A percentile compares a stretch with the other conserved stretches of the same genome.
phyloP scores from a whole-genome alignment of 306 rosid genomes.

The Biancaea sappan region DNA sequence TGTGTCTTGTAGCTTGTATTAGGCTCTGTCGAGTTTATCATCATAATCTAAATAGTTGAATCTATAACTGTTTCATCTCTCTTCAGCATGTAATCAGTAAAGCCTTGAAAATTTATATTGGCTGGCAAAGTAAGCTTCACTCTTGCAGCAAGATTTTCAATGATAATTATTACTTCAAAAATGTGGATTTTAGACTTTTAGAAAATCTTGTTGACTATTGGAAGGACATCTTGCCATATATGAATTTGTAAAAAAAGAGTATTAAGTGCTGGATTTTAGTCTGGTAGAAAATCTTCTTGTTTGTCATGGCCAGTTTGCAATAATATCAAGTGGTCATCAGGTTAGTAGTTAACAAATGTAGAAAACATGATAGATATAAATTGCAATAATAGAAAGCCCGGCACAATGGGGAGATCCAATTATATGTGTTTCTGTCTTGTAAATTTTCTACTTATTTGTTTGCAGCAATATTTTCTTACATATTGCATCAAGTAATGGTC shows the following conservation, averaged over 20 bases:
- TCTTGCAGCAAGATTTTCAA: not conserved
- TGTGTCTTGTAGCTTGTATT: not conserved
- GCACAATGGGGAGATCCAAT: not conserved
- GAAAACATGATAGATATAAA: not conserved
- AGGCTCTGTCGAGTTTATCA: not conserved
- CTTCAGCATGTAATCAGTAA: not conserved
- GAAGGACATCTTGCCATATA: not conserved
- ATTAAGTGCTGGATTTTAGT: not conserved
- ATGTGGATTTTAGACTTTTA: not conserved
- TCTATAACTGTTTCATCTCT: not conserved
- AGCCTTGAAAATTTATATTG: not conserved
- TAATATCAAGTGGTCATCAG: not conserved
- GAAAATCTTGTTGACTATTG: not conserved
- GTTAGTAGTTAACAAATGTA: not conserved
- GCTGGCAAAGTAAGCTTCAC: not conserved
- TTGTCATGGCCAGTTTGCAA: not conserved
- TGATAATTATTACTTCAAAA: not conserved
- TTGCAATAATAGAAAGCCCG: conserved; percentile 3
- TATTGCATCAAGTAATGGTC: conserved; percentile 12
- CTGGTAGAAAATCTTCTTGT: not conserved
- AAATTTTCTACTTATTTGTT: conserved; percentile 13
- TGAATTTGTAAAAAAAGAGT: not conserved
- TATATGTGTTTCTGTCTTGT: conserved; percentile 5
- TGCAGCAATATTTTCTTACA: conserved; percentile 3
- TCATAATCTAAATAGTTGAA: not conserved